Evolutionary conservation across 805 yeast genomes (phyloP).

Genomic region (Wickerhamomyces ciferrii): DNA sequence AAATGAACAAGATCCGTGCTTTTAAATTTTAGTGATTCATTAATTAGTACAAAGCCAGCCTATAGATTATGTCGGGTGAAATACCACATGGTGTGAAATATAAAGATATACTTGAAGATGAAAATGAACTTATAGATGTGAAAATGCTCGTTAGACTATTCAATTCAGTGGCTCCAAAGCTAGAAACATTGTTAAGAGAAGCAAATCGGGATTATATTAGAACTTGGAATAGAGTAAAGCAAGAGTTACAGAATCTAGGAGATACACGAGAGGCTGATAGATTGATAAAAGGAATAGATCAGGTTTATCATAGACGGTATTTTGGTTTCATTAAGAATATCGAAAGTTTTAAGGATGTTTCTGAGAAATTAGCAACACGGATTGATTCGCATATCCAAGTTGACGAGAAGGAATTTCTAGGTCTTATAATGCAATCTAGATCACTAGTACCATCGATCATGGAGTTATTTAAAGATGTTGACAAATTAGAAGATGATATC

Average conservation of each 20-base stretch:
- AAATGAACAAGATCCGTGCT: too few relatives aligned
- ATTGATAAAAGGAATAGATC: conserved; percentile 1
- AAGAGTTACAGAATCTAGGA: neutral
- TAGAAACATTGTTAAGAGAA: neutral
- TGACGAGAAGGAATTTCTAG: conserved; percentile 7
- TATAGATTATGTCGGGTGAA: neutral
- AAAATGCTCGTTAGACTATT: conserved; percentile 7
- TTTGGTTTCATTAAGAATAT: neutral
- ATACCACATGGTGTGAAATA: neutral
- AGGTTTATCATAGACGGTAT: conserved; percentile 2
- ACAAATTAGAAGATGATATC: conserved; percentile 6
- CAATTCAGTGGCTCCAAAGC: conserved; percentile 8
- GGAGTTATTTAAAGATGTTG: conserved; percentile 8
- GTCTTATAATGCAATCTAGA: conserved; percentile 2
- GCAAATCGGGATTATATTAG: neutral
- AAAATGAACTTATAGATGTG: conserved; percentile 5
- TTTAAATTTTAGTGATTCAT: too few relatives aligned
- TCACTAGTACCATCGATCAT: conserved; percentile 4
- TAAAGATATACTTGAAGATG: conserved; percentile 5
- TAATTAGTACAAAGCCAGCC: too few relatives aligned
- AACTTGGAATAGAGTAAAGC: conserved; percentile 3
- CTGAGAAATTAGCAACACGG: conserved; percentile 6
- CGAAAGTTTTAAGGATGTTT: conserved; percentile 5
- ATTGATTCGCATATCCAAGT: conserved; percentile 4
- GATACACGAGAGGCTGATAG: neutral